Evolutionary conservation across 2,329 filamentous ascomycete species (phyloP), one percentile per base, ranked within the genome.

Genomic region (Diaporthe nobilis): DNA sequence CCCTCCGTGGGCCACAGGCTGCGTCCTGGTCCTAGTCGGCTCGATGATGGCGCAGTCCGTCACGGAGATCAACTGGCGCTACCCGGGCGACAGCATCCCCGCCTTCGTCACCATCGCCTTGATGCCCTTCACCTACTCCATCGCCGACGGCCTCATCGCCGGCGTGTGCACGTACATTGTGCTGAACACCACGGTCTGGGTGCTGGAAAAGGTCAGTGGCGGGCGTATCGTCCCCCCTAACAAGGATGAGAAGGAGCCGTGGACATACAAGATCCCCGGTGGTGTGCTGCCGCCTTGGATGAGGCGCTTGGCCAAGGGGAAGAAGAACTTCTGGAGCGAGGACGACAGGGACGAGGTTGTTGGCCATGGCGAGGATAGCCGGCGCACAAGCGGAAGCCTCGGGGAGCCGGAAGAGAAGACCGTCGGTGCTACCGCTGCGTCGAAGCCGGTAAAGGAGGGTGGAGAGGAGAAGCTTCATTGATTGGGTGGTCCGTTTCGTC

Each of bases 71-170:
- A 98, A 98, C 88, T 98, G 95, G 95, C 88, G 88, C 63, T 97
- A 98, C 84, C 88, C 95, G 77, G 95, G 95, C 71, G 95, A 98
- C 82, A 93, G 94, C 1, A 89, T 97, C 34, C 95, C 95, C 0
- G 94, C 95, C 4, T 97, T 97, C 85, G 86, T 97, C 49, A 95
- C 94, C 70, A 93, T 98, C 78, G 91, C 92, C 75, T 86, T 96
- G 77, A 97, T 98, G 95, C 95, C 95, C 0, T 97, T 97, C 85
- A 95, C 94, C 1, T 98, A 97, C 87, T 94, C 92, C 55, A 97
- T 97, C 81, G 94, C 95, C 17, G 94, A 97, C 81, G 95, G 95
- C 65, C 88, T 98, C 22, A 97, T 97, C 79, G 94, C 90, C 1
- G 94, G 95, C 71, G 93, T 97, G 80, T 88, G 93, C 80, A 91